These are phyloP conservation scores for Coemansia sp. DNA, from an alignment of 192 early-diverging fungal genomes.

Conservation along the genomic window DNA sequence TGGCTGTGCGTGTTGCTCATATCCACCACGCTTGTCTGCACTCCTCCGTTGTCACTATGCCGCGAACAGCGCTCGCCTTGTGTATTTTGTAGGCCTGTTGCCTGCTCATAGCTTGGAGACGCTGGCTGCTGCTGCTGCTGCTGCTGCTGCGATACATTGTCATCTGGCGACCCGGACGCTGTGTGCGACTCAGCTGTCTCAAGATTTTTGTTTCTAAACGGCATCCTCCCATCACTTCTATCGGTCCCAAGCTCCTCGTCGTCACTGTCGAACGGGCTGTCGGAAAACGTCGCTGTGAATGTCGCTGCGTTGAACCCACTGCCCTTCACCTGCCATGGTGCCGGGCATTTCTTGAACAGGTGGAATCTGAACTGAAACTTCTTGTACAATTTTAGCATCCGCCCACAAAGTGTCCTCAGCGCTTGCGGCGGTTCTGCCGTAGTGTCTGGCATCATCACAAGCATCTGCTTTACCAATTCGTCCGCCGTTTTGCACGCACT, in stretches of 20 bases:
- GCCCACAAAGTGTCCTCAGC: conserved; percentile 29
- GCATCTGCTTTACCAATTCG: conserved; percentile 21
- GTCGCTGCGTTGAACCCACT: background rate
- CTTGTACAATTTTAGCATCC: conserved; percentile 51
- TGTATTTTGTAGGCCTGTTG: background rate
- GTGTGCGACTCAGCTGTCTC: background rate
- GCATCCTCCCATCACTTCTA: background rate
- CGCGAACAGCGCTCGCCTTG: background rate
- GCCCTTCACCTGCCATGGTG: conserved; percentile 47
- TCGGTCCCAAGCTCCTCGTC: background rate
- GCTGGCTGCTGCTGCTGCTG: background rate
- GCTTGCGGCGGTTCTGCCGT: conserved; percentile 10
- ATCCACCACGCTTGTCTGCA: conserved; percentile 16
- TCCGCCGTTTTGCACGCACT: conserved; percentile 3
- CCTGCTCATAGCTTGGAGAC: background rate
- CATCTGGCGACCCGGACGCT: background rate
- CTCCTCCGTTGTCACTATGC: background rate
- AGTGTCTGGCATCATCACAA: conserved; percentile 6
- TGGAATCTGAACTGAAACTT: conserved; percentile 49
- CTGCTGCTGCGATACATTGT: background rate
- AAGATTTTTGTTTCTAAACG: background rate
- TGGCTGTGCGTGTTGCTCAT: conserved; percentile 18
- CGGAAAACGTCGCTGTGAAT: background rate
- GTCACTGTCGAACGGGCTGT: conserved; percentile 8
- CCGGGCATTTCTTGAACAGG: conserved; percentile 53